A percentile compares a stretch with the other conserved stretches of the same genome.
Evolutionary conservation across 169 alveolate genomes (phyloP).

Genomic region (Cryptosporidium bovis): DNA sequence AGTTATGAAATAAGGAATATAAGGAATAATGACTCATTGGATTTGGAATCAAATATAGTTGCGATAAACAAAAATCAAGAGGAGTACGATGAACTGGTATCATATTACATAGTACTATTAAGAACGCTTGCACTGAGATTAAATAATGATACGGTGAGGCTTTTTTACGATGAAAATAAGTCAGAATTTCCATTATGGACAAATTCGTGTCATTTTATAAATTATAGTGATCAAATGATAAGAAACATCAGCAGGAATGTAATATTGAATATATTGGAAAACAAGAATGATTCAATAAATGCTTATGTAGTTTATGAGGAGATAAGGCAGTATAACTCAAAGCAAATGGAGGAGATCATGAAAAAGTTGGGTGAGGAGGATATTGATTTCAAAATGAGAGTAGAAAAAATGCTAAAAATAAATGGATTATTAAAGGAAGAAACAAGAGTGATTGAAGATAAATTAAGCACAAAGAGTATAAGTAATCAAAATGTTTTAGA

Average conservation of each 20-base stretch:
- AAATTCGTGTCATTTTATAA: conserved; percentile 70
- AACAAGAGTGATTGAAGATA: not conserved
- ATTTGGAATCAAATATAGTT: not conserved
- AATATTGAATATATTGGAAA: conserved; percentile 67
- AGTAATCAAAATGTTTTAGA: no score
- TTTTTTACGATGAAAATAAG: conserved; percentile 10
- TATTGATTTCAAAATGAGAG: not conserved
- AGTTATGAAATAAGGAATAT: not conserved
- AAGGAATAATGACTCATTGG: not conserved
- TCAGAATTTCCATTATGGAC: conserved; percentile 57
- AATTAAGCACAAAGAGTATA: not conserved
- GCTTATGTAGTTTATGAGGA: conserved; percentile 22
- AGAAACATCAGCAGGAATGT: conserved; percentile 76
- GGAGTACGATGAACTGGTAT: conserved; percentile 74
- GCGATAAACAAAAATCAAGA: conserved; percentile 21
- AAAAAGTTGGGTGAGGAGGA: conserved; percentile 9
- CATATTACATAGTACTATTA: conserved; percentile 60
- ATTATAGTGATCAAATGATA: conserved; percentile 73
- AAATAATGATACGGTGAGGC: conserved; percentile 53
- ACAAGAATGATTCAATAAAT: conserved; percentile 25
- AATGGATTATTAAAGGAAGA: not conserved
- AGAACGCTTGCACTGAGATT: conserved; percentile 73
- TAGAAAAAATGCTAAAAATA: not conserved
- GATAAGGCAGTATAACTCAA: conserved; percentile 14
- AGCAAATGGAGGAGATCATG: conserved; percentile 34